phyloP scores from a whole-genome alignment of 768 basidiomycete genomes.

The Russula emetica region DNA sequence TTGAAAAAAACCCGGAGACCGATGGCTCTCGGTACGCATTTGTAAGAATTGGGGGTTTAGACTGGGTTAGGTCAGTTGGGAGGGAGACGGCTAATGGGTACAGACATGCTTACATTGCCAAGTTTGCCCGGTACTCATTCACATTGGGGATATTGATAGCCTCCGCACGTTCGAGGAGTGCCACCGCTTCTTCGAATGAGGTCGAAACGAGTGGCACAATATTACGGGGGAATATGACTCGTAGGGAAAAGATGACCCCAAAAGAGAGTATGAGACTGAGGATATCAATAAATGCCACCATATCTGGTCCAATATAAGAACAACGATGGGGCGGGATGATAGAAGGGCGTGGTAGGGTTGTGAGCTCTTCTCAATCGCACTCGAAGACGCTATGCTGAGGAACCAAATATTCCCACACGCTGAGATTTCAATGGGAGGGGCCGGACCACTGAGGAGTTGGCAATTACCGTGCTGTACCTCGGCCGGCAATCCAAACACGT shows the following conservation, averaged over 20 bases:
- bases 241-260: not conserved
- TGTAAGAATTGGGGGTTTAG: not conserved
- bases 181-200: not conserved
- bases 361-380: too few relatives aligned
- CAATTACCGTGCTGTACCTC: too few relatives aligned
- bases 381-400: too few relatives aligned
- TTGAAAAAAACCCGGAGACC: not conserved
- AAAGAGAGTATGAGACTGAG: not conserved
- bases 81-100: not conserved
- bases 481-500: too few relatives aligned
- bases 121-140: not conserved
- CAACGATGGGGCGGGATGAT: not conserved
- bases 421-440: too few relatives aligned
- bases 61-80: not conserved
- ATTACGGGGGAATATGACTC: not conserved
- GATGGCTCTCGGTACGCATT: constrained; percentile 7
- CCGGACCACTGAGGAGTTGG: too few relatives aligned
- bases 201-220: not conserved
- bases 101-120: constrained; percentile 1
- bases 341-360: not conserved
- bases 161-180: not conserved
- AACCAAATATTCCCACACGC: not conserved
- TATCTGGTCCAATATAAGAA: not conserved
- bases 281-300: not conserved
- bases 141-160: not conserved